Conservation (phyloP, 495 filamentous ascomycete genomes). For the Podospora pseudopauciseta region DNA sequence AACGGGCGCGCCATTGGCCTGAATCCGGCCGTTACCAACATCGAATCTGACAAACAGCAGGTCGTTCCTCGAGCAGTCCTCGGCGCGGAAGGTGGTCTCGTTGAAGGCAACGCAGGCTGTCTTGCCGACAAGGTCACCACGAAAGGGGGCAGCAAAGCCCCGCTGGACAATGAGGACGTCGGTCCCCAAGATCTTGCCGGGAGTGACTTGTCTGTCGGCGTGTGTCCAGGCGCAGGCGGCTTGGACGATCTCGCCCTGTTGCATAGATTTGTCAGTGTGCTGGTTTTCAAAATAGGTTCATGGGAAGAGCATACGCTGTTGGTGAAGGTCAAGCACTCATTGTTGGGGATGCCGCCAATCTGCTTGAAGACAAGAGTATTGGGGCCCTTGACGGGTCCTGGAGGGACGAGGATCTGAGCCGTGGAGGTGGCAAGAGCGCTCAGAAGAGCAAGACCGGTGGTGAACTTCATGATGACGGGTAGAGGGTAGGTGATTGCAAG, state of each 20-base stretch:
- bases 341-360: constrained; percentile 29
- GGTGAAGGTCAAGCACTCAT: constrained; percentile 35
- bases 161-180: constrained; percentile 30
- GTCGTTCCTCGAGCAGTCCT: constrained; percentile 24
- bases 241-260: constrained; percentile 33
- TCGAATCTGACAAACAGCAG: constrained; percentile 28
- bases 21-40: constrained; percentile 21
- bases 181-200: constrained; percentile 25
- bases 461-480: constrained; percentile 20
- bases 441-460: constrained; percentile 10
- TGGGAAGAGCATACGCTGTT: constrained; percentile 28
- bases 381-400: constrained; percentile 11
- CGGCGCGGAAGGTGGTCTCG: constrained; percentile 26
- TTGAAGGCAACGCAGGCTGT: constrained; percentile 33
- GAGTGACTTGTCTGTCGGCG: constrained; percentile 34
- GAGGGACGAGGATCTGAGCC: constrained; percentile 15
- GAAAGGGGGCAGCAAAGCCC: constrained; percentile 25
- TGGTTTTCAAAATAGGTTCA: background rate
- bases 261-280: background rate
- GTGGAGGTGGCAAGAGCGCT: constrained; percentile 13
- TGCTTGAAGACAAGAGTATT: constrained; percentile 31
- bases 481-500: no score
- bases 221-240: constrained; percentile 30
- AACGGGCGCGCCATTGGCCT: constrained; percentile 23
- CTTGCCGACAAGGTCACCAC: constrained; percentile 29